phyloP scores from a whole-genome alignment of 371 early-diverging fungal genomes.

The Dichotomocladium elegans region DNA sequence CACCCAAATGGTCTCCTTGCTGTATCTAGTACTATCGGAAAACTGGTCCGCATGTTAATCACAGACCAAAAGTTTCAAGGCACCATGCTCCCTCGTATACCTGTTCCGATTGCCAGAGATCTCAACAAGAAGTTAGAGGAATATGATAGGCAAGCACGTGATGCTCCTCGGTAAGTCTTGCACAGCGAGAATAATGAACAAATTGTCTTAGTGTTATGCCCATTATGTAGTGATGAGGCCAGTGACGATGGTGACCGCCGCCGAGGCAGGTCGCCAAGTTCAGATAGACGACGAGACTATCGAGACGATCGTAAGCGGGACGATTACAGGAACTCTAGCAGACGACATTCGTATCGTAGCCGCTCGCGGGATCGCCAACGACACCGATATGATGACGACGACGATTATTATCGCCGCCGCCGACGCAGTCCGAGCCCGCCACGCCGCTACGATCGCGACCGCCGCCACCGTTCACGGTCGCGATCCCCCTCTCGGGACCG shows the following conservation, averaged over 20 bases:
- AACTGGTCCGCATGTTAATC: constrained; percentile 61
- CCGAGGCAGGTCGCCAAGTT: background rate
- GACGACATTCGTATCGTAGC: background rate
- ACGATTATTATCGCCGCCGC: constrained; percentile 3
- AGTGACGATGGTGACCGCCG: background rate
- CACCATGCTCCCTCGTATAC: constrained; percentile 84
- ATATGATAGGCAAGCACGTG: constrained; percentile 34
- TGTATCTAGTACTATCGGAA: constrained; percentile 65
- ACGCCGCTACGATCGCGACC: constrained; percentile 1
- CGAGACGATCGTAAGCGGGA: background rate
- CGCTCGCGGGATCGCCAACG: background rate
- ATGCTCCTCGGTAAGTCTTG: background rate
- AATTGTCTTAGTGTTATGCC: background rate
- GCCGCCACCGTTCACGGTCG: constrained; percentile 7
- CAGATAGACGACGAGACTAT: constrained; percentile 1
- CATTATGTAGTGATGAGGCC: background rate
- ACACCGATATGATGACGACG: background rate
- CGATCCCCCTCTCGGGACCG: constrained; percentile 1
- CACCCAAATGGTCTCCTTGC: background rate
- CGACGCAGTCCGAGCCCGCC: background rate
- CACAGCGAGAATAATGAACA: background rate
- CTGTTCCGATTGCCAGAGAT: constrained; percentile 78
- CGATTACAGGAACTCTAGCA: constrained; percentile 1
- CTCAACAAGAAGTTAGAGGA: constrained; percentile 63
- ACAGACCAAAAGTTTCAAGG: constrained; percentile 69